Percentiles rank a stretch among this genome's conserved stretches.
Evolutionary conservation across 306 rosid species (phyloP).

Genomic region (Calophaca sinica): DNA sequence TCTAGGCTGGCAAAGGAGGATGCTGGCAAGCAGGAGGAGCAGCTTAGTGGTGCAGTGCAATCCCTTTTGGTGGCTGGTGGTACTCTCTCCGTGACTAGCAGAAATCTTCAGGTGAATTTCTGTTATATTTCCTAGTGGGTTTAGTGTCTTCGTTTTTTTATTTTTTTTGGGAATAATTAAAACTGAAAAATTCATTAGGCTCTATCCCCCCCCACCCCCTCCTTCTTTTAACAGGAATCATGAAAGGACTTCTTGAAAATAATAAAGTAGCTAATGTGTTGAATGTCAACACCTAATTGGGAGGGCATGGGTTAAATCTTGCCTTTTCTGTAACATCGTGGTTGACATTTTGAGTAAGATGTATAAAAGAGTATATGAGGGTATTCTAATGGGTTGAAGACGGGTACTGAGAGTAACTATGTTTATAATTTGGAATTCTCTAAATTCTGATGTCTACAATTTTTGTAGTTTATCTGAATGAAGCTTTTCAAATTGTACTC

Average conservation of each 20-base stretch:
- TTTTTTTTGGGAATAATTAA: neutral
- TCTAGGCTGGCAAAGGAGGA: slow-evolving; percentile 67
- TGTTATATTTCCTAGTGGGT: slow-evolving; percentile 2
- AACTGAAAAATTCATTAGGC: neutral
- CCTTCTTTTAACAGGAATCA: no score
- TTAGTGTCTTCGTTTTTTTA: neutral
- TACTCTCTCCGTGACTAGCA: slow-evolving; percentile 76
- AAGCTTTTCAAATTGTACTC: neutral
- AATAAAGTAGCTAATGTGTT: neutral
- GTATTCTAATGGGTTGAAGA: neutral
- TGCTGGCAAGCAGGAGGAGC: slow-evolving; percentile 76
- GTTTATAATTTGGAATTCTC: slow-evolving; percentile 17
- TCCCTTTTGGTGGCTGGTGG: slow-evolving; percentile 88
- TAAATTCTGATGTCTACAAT: neutral
- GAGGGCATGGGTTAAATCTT: slow-evolving; percentile 15
- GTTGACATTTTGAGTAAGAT: slow-evolving; percentile 18
- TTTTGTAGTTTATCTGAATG: no score
- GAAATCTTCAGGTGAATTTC: slow-evolving; percentile 72
- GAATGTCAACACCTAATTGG: slow-evolving; percentile 7
- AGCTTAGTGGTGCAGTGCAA: slow-evolving; percentile 71
- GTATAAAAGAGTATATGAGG: neutral
- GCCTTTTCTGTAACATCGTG: neutral
- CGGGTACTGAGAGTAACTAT: neutral
- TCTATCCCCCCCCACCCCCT: no score
- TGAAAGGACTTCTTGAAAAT: neutral